Base-by-base conservation (phyloP, 176 grass and related monocot species). In the Oryza glaberrima region DNA sequence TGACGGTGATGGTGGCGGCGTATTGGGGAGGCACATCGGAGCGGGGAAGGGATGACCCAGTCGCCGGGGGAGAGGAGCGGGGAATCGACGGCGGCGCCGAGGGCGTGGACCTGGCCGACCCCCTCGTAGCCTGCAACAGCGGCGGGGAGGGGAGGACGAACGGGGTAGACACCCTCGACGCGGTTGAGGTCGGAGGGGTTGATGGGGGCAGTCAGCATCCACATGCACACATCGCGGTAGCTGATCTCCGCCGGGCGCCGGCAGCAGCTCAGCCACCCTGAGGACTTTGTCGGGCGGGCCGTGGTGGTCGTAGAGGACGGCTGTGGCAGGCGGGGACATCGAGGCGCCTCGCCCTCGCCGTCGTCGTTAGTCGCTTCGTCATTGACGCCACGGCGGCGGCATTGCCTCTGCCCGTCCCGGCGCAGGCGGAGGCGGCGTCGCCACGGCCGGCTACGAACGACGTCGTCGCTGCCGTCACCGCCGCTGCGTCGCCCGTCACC, bases 101-200 rank as follows among this genome's bases (percentile, higher is more conserved):
- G 23, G 35, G 90, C 52, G 32, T 93, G 85, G 46, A 98, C 95
- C 86, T 98, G 84, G n/a, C 80, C 92, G 46, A 98, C 89, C 63
- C 95, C 95, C 84, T 98, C 93, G 84, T 98, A 95, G 2, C 95
- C 95, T 14, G 82, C 95, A 19, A 98, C 65, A 28, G 95, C 95
- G 26, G 87, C 93, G 30, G 93, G 93, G 15, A 95, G 76, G 32
- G 83, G 80, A 38, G 93, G 95, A 73, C 87, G 84, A 23, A 95
- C 91, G 75, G 93, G 95, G 86, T 98, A 95, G n/a, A 98, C 93
- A 40, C 95, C 95, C 92, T 98, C 88, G 25, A 98, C 67, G 35
- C 92, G 87, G 73, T 98, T 98, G 79, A 98, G 90, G 73, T 98
- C 95, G 5, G 95, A 98, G 23, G 93, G 95, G 88, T 98, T 98